Evolutionary conservation across 2,329 filamentous ascomycete species (phyloP), one percentile per base, ranked within the genome.

Genomic region (Leptoxyphium fumago): DNA sequence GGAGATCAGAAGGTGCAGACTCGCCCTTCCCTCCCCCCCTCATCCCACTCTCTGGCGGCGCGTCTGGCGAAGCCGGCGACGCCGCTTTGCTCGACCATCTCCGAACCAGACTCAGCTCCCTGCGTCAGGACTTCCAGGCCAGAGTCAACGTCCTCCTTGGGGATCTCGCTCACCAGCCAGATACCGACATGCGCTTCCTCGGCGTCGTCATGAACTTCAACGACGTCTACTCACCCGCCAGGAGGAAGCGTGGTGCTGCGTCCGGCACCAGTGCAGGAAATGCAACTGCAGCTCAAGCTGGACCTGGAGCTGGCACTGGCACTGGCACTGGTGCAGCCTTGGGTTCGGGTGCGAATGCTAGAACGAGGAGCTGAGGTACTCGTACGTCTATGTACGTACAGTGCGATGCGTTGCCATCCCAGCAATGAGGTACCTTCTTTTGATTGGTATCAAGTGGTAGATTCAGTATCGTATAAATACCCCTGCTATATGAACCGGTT

Each of bases 201-300:
- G 91, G 86, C 34, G 87, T 96, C 40, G 84, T 91, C 36, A 96
- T 98, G 86, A 98, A 96, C 65, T 98, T 96, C 65, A 98, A 98
- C 64, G 89, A 96, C 61, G 84, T 94, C 21, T 96, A 96, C 63
- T 77, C 84, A 63, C 84, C 85, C 11, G 75, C 80, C 39, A 72
- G 79, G 55, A 75, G 80, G 60, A 26, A 26, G 21, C 21, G 21
- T 26, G 21, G 21, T 26, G 21, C 21, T 26, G 21, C 21, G 3
- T 26, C 21, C 21, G 21, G 21, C 21, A 26, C 21, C 4, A 7
- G 21, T 26, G 21, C 21, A 7, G 21, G 21, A 7, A 26, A 26
- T 7, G 21, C 7, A 26, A 26, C 4, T 26, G 3, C 21, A 4
- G 21, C 21, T 26, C 21, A 26, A 26, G 21, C 21, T 26, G 21